Evolutionary conservation across 305 asterid genomes (phyloP).

Genomic region (Fraxinus latifolia): DNA sequence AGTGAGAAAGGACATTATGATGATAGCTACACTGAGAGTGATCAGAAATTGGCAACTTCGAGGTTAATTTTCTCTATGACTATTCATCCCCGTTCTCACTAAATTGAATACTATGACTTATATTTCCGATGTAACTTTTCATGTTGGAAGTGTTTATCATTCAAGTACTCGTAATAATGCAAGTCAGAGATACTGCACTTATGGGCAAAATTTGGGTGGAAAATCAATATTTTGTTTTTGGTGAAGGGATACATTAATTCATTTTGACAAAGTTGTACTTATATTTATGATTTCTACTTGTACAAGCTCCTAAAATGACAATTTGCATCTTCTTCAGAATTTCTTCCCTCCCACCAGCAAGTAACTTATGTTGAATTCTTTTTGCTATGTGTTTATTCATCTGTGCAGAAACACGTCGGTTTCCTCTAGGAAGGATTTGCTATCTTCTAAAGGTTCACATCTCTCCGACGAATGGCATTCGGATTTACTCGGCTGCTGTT

Average conservation of each 20-base stretch:
- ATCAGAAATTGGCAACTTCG: slow-evolving; percentile 50
- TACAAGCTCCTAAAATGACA: background rate
- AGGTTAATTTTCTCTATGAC: slow-evolving; percentile 42
- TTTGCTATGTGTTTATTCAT: background rate
- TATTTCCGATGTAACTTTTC: background rate
- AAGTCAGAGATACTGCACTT: background rate
- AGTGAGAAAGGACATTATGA: slow-evolving; percentile 30
- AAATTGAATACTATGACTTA: background rate
- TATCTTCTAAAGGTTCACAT: slow-evolving; percentile 50
- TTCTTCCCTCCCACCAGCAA: background rate
- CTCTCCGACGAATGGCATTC: slow-evolving; percentile 65
- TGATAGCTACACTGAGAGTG: slow-evolving; percentile 36
- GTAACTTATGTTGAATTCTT: background rate
- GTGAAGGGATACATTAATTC: background rate
- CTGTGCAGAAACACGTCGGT: slow-evolving; percentile 56
- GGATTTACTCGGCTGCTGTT: slow-evolving; percentile 83
- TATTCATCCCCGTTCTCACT: background rate
- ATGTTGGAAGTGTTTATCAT: background rate
- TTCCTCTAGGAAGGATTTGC: slow-evolving; percentile 58
- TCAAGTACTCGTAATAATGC: background rate
- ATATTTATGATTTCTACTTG: background rate
- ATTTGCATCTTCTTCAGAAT: slow-evolving; percentile 2
- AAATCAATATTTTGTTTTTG: background rate
- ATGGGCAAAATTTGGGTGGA: background rate
- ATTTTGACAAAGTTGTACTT: slow-evolving; percentile 5